Percentiles rank a stretch among this genome's conserved stretches.
Evolutionary conservation across 169 alveolate species (phyloP).

Genomic region (Plasmodium cynomolgi): DNA sequence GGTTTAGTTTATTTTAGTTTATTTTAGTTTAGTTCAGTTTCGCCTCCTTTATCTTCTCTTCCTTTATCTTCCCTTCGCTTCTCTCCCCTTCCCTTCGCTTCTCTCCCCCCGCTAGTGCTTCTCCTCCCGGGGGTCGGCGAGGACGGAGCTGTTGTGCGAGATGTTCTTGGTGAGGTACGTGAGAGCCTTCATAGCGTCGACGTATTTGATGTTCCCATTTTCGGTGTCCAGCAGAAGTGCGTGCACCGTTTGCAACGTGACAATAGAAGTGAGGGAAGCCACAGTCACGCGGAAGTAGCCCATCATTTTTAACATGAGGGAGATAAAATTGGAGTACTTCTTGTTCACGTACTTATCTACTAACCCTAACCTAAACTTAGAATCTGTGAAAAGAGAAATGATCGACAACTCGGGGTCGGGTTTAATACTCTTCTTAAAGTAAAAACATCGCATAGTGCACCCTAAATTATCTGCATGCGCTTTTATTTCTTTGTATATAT

Average conservation of each 20-base stretch:
- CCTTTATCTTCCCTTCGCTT: not conserved
- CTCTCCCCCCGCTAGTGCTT: not conserved
- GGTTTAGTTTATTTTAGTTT: too few relatives aligned
- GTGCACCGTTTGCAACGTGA: not conserved
- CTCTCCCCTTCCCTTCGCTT: not conserved
- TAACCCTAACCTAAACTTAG: not conserved
- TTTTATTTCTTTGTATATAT: not conserved
- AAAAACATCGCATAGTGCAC: not conserved
- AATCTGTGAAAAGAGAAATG: not conserved
- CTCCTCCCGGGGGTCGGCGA: not conserved
- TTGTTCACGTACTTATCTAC: not conserved
- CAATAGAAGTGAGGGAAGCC: not conserved
- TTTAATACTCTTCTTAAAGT: not conserved
- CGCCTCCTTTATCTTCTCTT: too few relatives aligned
- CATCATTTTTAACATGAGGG: not conserved
- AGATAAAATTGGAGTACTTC: not conserved
- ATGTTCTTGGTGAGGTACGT: not conserved
- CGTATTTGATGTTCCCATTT: not conserved
- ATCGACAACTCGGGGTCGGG: not conserved
- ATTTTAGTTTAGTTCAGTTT: too few relatives aligned
- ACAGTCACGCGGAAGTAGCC: constrained; percentile 11
- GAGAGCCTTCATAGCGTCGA: constrained; percentile 1
- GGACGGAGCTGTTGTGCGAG: not conserved
- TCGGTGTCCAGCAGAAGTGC: constrained; percentile 6
- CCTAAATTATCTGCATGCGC: not conserved